Evolutionary conservation across 148 eudicot genomes (phyloP).

Genomic region (Polygonum maritimum): DNA sequence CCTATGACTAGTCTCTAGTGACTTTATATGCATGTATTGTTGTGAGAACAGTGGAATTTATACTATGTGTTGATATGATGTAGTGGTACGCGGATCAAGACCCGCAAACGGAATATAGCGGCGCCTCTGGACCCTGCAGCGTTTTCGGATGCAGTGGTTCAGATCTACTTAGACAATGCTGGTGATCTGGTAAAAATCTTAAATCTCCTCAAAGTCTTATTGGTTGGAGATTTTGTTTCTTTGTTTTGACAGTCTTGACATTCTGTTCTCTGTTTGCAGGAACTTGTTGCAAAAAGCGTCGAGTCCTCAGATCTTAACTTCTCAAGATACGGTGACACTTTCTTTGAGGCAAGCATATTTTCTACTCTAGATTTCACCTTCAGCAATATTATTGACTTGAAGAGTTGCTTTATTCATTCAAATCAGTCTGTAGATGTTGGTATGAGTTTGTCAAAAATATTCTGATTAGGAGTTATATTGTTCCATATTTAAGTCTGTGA

Average conservation of each 20-base stretch:
- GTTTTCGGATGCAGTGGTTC: constrained; percentile 99
- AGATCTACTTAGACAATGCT: constrained; percentile 99
- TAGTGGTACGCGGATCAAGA: constrained; percentile 99
- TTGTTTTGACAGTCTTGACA: background rate
- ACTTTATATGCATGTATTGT: background rate
- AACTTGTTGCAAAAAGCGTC: constrained; percentile 81
- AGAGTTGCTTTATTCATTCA: background rate
- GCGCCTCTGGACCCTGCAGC: constrained; percentile 99
- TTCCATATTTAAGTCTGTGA: background rate
- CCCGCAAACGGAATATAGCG: constrained; percentile 99
- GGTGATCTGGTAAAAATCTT: constrained; percentile 80
- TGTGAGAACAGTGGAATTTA: background rate
- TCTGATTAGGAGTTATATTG: background rate
- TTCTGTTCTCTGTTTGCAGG: constrained; percentile 37
- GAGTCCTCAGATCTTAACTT: constrained; percentile 95
- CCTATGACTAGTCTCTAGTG: background rate
- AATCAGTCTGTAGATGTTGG: background rate
- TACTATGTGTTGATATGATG: constrained; percentile 9
- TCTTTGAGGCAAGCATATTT: constrained; percentile 66
- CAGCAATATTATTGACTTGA: background rate
- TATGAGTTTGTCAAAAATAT: background rate
- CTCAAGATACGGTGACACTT: constrained; percentile 97
- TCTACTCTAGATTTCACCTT: background rate
- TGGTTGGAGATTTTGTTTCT: background rate
- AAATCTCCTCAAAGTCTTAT: too few species aligned